Base-by-base conservation (phyloP, 257 asterid species). In the Capsicum rhomboideum region DNA sequence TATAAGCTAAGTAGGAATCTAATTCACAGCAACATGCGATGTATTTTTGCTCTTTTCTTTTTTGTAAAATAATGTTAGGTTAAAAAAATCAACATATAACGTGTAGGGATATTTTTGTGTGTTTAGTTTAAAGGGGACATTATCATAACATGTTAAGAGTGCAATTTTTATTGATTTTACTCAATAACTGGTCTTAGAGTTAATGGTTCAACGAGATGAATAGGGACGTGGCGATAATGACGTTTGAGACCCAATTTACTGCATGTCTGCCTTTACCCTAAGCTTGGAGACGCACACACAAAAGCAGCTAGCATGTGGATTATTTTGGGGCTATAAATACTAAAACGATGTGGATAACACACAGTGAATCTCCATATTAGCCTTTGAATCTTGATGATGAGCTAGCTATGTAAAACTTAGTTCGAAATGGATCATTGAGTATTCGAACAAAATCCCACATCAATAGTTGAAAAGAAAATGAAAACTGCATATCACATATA, bases 381-480 rank as follows among this genome's bases (percentile, higher is more conserved):
- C 16, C 26, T 8, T 18, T 8, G 26, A 55, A 55, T 55, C 11
- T 20, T 20, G 26, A 1, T 58, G 67, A 59, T 10, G 16, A 4
- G 12, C 34, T 4, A 4, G 12, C 34, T 4, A 21, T 10, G 8
- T 2, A 7, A 6, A 23, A 59, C 17, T 23, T 59, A 59, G 17
- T 23, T 59, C 6, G 6, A n/a, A 10, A 0, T 1, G 1, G 28
- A 9, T 21, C 10, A 0, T 21, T 21, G 2, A 2, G 4, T 11
- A 11, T 23, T 11, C 18, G 6, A 6, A 23, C 13, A 11, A 10
- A 26, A 63, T 28, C 1, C 2, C 1, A 63, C 2, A 28, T 61
- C 0, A 0, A 61, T 61, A 23, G 6, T 61, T 21, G 8, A 4
- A 21, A 44, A 44, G 13, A 44, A 26, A 28, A 63, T 0, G 3